phyloP scores from a whole-genome alignment of 148 eudicot genomes.

The Arctostaphylos glauca region DNA sequence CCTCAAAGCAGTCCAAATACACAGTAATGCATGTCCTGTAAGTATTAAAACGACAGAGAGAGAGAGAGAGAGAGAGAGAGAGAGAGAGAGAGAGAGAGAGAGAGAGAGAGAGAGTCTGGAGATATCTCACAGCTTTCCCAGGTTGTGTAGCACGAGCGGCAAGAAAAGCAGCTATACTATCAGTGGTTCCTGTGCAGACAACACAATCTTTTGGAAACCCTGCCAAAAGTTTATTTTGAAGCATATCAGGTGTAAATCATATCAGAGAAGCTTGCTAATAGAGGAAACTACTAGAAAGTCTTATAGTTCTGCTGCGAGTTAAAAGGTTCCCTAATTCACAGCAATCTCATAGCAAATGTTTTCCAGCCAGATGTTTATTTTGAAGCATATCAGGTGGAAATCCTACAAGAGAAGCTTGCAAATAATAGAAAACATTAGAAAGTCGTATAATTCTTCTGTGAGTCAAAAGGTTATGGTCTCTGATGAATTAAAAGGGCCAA shows the following conservation, averaged over 20 bases:
- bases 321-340: not conserved
- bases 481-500: not conserved
- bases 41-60: not conserved
- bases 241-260: constrained; percentile 13
- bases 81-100: not conserved
- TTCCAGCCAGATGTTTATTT: not conserved
- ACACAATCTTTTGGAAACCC: constrained; percentile 77
- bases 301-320: not conserved
- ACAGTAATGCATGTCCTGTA: not conserved
- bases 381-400: constrained; percentile 13
- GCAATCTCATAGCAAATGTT: no score
- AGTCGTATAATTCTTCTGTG: not conserved
- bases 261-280: not conserved
- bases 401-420: not conserved
- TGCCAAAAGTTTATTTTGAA: constrained; percentile 27
- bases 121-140: constrained; percentile 78
- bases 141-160: constrained; percentile 89
- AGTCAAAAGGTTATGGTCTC: not conserved
- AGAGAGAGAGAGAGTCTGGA: not conserved
- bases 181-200: constrained; percentile 96
- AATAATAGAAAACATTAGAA: not conserved
- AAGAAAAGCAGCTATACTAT: constrained; percentile 97
- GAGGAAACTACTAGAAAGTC: not conserved
- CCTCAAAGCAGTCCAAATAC: not conserved
- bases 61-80: not conserved